Percentiles rank a stretch among this genome's conserved stretches.
These are phyloP conservation scores for Macadamia integrifolia DNA, from an alignment of 164 flowering plant species.

Conservation along the genomic window DNA sequence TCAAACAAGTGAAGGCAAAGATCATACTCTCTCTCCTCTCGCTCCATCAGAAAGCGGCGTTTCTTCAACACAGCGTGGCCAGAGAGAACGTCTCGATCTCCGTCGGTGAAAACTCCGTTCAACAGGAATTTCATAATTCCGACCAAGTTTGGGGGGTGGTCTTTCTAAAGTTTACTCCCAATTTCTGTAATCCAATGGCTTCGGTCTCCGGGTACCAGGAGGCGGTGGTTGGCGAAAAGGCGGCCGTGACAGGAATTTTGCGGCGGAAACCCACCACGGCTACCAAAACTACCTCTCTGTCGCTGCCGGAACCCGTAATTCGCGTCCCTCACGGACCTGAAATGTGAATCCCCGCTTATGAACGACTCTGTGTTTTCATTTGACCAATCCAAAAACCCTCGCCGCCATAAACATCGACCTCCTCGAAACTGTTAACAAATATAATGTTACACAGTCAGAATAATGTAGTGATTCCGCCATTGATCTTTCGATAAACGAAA, in stretches of 20 bases:
- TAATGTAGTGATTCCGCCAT: no score
- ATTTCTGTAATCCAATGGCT: conserved; percentile 22
- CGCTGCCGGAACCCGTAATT: conserved; percentile 15
- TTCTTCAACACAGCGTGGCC: no score
- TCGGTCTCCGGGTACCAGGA: conserved; percentile 3
- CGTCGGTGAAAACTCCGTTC: no score
- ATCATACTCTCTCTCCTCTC: no score
- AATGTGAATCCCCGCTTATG: conserved; percentile 21
- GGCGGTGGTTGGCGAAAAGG: conserved; percentile 1
- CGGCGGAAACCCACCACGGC: conserved; percentile 8
- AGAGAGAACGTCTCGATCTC: no score
- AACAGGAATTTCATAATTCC: no score
- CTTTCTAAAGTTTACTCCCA: conserved; percentile 22
- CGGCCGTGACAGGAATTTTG: conserved; percentile 10
- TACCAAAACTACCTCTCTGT: conserved; percentile 5
- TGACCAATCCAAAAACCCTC: conserved; percentile 19
- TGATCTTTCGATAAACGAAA: neutral
- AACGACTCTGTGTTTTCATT: conserved; percentile 5
- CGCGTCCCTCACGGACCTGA: neutral
- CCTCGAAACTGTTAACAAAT: conserved; percentile 11
- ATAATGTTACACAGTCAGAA: neutral
- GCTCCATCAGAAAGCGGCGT: no score
- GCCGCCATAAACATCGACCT: conserved; percentile 18
- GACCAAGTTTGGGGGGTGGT: conserved; percentile 25
- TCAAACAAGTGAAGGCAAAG: no score